These are phyloP conservation scores for Trichoderma sp. DNA, from an alignment of 2,329 filamentous ascomycete genomes.

Conservation along the genomic window DNA sequence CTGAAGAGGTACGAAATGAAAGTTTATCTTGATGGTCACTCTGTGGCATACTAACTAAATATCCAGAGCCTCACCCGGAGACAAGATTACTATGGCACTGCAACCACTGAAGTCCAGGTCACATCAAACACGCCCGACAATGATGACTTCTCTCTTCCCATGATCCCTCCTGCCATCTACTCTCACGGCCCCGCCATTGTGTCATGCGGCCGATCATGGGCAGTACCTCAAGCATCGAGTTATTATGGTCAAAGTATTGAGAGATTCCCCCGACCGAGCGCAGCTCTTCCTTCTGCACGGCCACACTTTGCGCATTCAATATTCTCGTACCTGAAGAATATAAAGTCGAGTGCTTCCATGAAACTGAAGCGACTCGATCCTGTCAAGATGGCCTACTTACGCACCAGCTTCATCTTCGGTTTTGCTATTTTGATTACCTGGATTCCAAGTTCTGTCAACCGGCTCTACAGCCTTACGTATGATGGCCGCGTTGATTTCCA, in stretches of 20 bases:
- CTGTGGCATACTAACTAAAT: constrained; percentile 22
- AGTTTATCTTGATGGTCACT: background rate
- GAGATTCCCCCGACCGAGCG: constrained; percentile 26
- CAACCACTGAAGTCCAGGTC: constrained; percentile 50
- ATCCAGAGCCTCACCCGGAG: constrained; percentile 29
- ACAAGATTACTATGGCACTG: constrained; percentile 44
- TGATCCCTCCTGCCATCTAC: constrained; percentile 22
- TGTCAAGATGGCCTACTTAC: constrained; percentile 58
- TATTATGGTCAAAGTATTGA: background rate
- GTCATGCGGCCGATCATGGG: constrained; percentile 28
- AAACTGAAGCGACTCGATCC: constrained; percentile 45
- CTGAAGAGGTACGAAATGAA: constrained; percentile 32
- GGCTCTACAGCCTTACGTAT: constrained; percentile 64
- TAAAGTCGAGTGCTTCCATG: constrained; percentile 32
- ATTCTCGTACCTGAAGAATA: constrained; percentile 26
- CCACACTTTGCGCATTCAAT: constrained; percentile 21
- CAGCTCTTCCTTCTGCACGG: constrained; percentile 30
- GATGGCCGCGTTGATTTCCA: constrained; percentile 52
- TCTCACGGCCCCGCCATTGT: background rate
- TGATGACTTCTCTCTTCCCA: background rate
- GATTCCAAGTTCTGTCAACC: constrained; percentile 68
- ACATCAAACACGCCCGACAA: constrained; percentile 32
- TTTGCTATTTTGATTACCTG: constrained; percentile 59
- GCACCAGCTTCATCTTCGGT: constrained; percentile 60
- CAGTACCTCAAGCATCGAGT: constrained; percentile 22